A percentile compares a stretch with the other conserved stretches of the same genome.
These are phyloP conservation scores for Arxiozyma telluris DNA, from an alignment of 1,139 yeast genomes.

Conservation along the genomic window DNA sequence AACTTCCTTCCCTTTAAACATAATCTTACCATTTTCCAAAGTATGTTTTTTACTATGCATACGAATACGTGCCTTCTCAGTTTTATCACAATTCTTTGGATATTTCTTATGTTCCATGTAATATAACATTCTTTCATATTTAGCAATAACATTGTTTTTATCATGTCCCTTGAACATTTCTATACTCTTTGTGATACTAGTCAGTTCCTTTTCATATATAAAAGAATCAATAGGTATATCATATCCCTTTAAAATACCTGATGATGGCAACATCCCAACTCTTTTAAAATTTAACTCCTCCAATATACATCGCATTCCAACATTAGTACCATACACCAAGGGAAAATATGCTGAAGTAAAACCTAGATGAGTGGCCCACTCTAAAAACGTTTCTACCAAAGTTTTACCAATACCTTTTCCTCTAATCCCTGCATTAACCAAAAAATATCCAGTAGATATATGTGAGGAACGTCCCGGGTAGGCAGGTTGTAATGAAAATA, in stretches of 20 bases:
- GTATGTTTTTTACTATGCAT: constrained; percentile 75
- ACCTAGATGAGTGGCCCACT: constrained; percentile 88
- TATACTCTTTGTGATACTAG: constrained; percentile 29
- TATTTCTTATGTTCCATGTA: constrained; percentile 80
- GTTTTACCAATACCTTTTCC: constrained; percentile 91
- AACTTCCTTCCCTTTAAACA: constrained; percentile 75
- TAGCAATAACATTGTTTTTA: constrained; percentile 25
- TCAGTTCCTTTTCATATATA: constrained; percentile 53
- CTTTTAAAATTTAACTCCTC: constrained; percentile 71
- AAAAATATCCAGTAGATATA: constrained; percentile 81
- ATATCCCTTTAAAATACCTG: constrained; percentile 79
- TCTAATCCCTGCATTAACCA: constrained; percentile 86
- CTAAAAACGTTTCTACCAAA: constrained; percentile 69
- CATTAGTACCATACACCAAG: constrained; percentile 79
- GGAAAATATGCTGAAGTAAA: constrained; percentile 79
- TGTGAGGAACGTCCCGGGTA: constrained; percentile 91
- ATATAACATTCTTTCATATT: constrained; percentile 65
- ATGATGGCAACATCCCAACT: constrained; percentile 71
- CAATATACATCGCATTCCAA: constrained; percentile 70
- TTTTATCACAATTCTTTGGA: constrained; percentile 73
- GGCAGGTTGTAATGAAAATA: constrained; percentile 75
- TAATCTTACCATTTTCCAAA: constrained; percentile 59
- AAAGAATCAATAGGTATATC: constrained; percentile 76
- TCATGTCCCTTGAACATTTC: constrained; percentile 25
- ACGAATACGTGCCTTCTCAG: constrained; percentile 75